A percentile compares a stretch with the other conserved stretches of the same genome.
These are phyloP conservation scores for Geopyxis carbonaria DNA, from an alignment of 495 filamentous ascomycete species.

Conservation along the genomic window DNA sequence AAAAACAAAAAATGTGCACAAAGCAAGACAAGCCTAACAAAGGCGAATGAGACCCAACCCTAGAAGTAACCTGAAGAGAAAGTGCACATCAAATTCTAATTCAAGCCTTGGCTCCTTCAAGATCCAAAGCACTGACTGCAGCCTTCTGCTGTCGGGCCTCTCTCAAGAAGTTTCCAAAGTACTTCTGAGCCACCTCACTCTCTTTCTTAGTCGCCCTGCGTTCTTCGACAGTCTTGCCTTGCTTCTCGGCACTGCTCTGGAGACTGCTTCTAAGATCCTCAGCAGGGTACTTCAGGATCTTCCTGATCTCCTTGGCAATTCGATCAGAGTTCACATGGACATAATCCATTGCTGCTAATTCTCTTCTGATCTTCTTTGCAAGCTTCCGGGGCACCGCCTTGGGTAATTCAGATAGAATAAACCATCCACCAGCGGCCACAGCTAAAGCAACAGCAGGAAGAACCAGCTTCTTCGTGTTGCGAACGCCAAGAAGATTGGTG, in stretches of 20 bases:
- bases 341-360: conserved; percentile 71
- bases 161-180: conserved; percentile 70
- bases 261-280: conserved; percentile 63
- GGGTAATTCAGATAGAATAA: conserved; percentile 71
- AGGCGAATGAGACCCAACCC: no score
- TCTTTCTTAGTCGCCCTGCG: conserved; percentile 56
- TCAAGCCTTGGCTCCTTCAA: no score
- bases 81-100: no score
- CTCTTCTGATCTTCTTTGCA: conserved; percentile 60
- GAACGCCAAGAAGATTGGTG: conserved; percentile 61
- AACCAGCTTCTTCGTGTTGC: conserved; percentile 65
- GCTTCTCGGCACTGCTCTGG: conserved; percentile 64
- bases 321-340: conserved; percentile 73
- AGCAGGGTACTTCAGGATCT: conserved; percentile 70
- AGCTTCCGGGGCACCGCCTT: conserved; percentile 74
- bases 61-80: no score
- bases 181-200: conserved; percentile 62
- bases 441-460: conserved; percentile 60
- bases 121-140: conserved; percentile 62
- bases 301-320: conserved; percentile 65
- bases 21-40: no score
- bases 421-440: conserved; percentile 60
- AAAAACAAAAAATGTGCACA: no score
- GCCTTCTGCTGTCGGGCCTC: conserved; percentile 53
- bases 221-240: conserved; percentile 59